Evolutionary conservation across 257 asterid genomes (phyloP).

Genomic region (Solanum etuberosum): DNA sequence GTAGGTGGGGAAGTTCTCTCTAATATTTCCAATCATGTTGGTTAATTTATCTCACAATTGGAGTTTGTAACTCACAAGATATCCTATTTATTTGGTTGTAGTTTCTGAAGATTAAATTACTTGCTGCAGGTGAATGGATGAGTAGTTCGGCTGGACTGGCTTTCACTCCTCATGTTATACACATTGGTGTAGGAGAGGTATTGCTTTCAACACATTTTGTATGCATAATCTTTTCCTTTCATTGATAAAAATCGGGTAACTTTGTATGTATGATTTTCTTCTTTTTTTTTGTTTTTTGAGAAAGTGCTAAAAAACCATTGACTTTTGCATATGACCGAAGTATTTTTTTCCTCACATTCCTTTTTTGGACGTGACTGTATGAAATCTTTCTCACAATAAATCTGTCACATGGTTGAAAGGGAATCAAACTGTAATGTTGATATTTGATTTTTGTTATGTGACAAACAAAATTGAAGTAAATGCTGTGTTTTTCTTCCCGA

Average conservation of each 20-base stretch:
- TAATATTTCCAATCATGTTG: not conserved
- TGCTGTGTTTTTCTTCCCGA: not conserved
- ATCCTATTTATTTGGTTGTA: not conserved
- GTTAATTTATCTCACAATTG: not conserved
- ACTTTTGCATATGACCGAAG: not conserved
- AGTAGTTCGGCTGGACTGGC: conserved; percentile 37
- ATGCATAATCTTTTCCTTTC: not conserved
- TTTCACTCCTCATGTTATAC: conserved; percentile 32
- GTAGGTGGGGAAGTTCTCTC: not conserved
- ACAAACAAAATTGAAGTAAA: not conserved
- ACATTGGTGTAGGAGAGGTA: conserved; percentile 30
- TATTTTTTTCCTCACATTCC: not conserved
- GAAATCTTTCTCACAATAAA: not conserved
- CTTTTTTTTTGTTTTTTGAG: not conserved
- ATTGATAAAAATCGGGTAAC: not conserved
- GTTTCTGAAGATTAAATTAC: not conserved
- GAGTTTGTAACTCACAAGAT: not conserved
- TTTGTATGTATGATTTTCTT: not conserved
- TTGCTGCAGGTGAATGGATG: conserved; percentile 40
- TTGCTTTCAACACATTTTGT: not conserved
- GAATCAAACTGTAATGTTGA: not conserved
- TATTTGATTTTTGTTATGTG: not conserved
- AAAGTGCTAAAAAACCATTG: not conserved
- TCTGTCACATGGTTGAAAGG: not conserved
- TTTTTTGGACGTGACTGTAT: not conserved